Evolutionary conservation across 192 early-diverging fungal species (phyloP), one percentile per base, ranked within the genome.

Genomic region (Podila epigama): DNA sequence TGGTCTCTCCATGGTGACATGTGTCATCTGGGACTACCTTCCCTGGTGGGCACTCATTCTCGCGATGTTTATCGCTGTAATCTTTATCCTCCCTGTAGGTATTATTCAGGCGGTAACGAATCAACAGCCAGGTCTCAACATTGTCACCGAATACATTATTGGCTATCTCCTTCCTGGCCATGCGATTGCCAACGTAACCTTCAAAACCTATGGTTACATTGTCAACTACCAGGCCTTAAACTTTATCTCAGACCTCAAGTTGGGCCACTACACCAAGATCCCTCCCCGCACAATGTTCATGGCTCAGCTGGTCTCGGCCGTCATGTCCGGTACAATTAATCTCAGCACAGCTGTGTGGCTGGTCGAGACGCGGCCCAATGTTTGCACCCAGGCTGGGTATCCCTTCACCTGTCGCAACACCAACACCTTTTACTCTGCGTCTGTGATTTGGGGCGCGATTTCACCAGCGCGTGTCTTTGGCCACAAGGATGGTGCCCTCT

Each of bases 181-280:
- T 51, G 85, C 91, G 7, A 88, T 94, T 36, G 89, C 87, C 56
- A 92, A 93, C 52, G 88, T 93, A 29, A 86, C 89, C 2, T 95
- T 94, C 86, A 95, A 95, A 75, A 89, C 92, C 5, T 86, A 91
- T 58, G 91, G 90, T 35, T 89, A 87, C 75, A 94, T 89, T 58
- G 83, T 86, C 25, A 86, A 91, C 84, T 69, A 78, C 16, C 93
- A 96, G 81, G 89, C 87, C 32, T 68, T 95, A 10, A 82, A 82
- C 31, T 86, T 94, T 29, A 64, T 91, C 7, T 16, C 48, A 41
- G 91, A 92, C 73, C 75, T 92, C 37, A 92, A 92, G 69, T 72
- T 91, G 10, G 91, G 87, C 22, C 89, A 90, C 57, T 92, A 92
- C 78, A 81, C 86, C 58, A 89, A 92, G 68, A 83, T 91, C 40